Base-by-base conservation (phyloP, 306 rosid species). In the Urtica urens region DNA sequence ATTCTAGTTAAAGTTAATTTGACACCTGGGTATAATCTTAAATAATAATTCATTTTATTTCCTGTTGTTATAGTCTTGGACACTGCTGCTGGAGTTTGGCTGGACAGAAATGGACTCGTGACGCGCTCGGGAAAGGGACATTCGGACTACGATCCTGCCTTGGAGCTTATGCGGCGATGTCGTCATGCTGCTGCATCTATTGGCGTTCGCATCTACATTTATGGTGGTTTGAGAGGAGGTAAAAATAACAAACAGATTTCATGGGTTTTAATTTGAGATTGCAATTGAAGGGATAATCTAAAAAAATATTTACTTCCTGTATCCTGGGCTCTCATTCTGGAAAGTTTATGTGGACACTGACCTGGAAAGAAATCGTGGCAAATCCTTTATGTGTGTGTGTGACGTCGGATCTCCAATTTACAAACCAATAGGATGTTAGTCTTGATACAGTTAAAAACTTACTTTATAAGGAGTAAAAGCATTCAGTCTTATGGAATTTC, bases 71-170 rank as follows among this genome's bases (percentile, higher is more conserved):
- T 56, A 90, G 99, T 92, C 44, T 72, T 92, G 88, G 99, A 92
- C 75, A 92, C 99, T 62, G 99, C 99, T 9, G 99, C 99, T 59
- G 99, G 99, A 67, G 96, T 80, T 63, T 92, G 99, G 99, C 71
- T 92, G 50, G 99, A 92, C 63, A 75, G 96, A 70, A 82, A 64
- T 51, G 99, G 99, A 46, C 72, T 92, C 38, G 96, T 92, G 65
- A 75, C 99, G 67, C 93, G 94, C 23, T 23, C 80, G 43, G 63
- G 66, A 70, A 92, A 71, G 77, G 80, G 93, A 60, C 81, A 77
- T 33, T 26, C 53, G 59, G 99, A 82, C 46, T 56, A 63, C 53
- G 99, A 92, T 64, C 72, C 88, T 58, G 50, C 77, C 63, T 67
- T 82, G 75, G 99, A 92, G 72, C 88, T 92, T 62, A 79, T 81